Evolutionary conservation across 192 early-diverging fungal genomes (phyloP).

Genomic region (Pilaira anomala): DNA sequence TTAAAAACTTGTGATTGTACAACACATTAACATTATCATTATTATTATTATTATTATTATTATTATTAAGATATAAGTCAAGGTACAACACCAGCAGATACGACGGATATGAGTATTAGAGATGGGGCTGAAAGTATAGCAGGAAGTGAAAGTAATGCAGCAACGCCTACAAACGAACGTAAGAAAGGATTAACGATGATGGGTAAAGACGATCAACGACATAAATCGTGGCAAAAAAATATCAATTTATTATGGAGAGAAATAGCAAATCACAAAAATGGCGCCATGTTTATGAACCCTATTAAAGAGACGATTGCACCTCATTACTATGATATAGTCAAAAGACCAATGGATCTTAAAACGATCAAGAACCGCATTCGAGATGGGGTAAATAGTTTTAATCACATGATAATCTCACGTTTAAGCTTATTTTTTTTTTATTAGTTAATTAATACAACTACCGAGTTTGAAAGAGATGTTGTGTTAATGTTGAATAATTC

Average conservation of each 20-base stretch:
- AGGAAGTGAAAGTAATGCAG: conserved; percentile 18
- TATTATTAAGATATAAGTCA: conserved; percentile 2
- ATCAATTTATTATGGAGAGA: conserved; percentile 76
- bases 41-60: too few relatives aligned
- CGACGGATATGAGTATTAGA: not conserved
- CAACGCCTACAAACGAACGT: conserved; percentile 26
- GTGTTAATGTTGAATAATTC: conserved; percentile 87
- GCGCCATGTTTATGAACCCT: conserved; percentile 77
- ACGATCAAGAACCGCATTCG: conserved; percentile 81
- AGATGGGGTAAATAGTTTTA: conserved; percentile 59
- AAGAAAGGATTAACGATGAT: conserved; percentile 24
- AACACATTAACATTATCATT: too few relatives aligned
- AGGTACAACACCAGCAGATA: conserved; percentile 2
- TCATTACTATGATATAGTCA: conserved; percentile 73
- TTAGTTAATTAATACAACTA: conserved; percentile 74
- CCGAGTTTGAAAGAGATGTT: conserved; percentile 89
- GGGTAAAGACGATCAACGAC: conserved; percentile 40
- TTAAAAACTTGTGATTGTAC: too few relatives aligned
- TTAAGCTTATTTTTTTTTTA: too few relatives aligned
- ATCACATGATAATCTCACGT: too few relatives aligned
- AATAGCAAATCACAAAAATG: conserved; percentile 83
- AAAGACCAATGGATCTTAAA: conserved; percentile 84
- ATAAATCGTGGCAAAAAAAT: conserved; percentile 78
- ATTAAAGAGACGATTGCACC: conserved; percentile 79
- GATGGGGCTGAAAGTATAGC: conserved; percentile 8